Evolutionary conservation across 2,329 filamentous ascomycete species (phyloP), one percentile per base, ranked within the genome.

Genomic region (Zymoseptoria brevis): DNA sequence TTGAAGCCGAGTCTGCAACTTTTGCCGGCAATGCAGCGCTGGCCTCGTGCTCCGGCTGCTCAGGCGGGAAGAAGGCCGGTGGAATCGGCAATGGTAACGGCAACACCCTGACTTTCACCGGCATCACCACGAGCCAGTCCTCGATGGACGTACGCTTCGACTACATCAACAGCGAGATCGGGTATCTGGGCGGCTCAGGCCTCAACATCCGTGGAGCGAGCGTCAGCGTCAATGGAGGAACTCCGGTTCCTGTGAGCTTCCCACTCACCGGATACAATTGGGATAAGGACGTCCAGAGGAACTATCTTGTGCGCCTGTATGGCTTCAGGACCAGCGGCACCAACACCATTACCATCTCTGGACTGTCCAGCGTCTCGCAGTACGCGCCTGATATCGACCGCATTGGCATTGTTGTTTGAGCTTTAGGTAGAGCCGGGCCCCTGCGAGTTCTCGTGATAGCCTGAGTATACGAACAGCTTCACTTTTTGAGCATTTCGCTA

Each of bases 151-250:
- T 75, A 1, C 69, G 69, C 0, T 68, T 77, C 19, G 75, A 77
- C 55, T 76, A 75, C 53, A 61, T 76, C 54, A 73, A 76, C 54
- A 75, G 75, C 62, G 74, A 76, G 2, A 71, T 76, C 19, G 69
- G 69, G 0, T 75, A 73, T 30, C 67, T 72, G 0, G 65, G 62
- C 8, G 60, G 58, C 22, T 67, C 61, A 54, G 71, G 72, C 4
- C 64, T 67, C 13, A 76, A 77, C 50, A 68, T 69, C 8, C 65
- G 74, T 19, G 73, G 72, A 24, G 69, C 75, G 58, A 73, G 69
- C 1, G 65, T 77, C 35, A 65, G 67, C 26, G 72, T 77, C 11
- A 76, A 77, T 62, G 73, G 72, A 1, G 71, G 68, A 0, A 53
- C 63, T 21, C 66, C 70, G 0, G 72, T 72, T 63, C 63, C 69